A percentile compares a stretch with the other conserved stretches of the same genome.
Conservation (phyloP, 306 rosid species). For the Begonia masoniana region DNA sequence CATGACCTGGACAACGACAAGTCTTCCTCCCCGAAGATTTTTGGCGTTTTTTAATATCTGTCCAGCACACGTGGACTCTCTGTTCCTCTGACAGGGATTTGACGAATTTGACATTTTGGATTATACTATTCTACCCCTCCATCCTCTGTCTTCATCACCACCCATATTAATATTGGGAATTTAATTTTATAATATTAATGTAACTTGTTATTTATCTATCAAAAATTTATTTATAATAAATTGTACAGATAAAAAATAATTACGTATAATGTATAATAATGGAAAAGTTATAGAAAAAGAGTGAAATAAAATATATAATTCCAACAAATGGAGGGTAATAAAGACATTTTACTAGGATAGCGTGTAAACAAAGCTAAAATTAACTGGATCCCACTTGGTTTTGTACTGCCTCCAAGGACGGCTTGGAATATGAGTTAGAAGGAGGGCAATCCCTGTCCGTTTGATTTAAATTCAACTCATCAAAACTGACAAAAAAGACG, state of each 20-base stretch:
- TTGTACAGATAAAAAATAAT: too few relatives aligned
- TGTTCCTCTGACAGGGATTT: not conserved
- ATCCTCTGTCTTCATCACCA: too few relatives aligned
- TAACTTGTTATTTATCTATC: too few relatives aligned
- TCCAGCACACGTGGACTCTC: slow-evolving; percentile 18
- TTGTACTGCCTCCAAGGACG: slow-evolving; percentile 2
- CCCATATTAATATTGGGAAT: too few relatives aligned
- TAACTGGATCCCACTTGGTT: slow-evolving; percentile 7
- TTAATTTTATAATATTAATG: too few relatives aligned
- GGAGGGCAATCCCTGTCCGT: slow-evolving; percentile 32
- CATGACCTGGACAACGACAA: slow-evolving; percentile 8
- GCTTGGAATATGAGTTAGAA: not conserved
- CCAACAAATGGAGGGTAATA: too few relatives aligned
- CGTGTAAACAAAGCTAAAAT: slow-evolving; percentile 10
- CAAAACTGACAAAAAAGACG: slow-evolving; percentile 21
- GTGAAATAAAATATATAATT: too few relatives aligned
- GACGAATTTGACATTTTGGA: not conserved
- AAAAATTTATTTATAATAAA: too few relatives aligned
- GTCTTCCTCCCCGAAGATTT: not conserved
- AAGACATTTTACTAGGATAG: not conserved
- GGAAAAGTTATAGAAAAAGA: too few relatives aligned
- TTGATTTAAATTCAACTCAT: not conserved
- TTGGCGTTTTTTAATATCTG: not conserved
- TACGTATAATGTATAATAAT: too few relatives aligned
- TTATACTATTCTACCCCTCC: too few relatives aligned